Conservation (phyloP, 345 rosid genomes). For the Eucalyptus pauciflora region DNA sequence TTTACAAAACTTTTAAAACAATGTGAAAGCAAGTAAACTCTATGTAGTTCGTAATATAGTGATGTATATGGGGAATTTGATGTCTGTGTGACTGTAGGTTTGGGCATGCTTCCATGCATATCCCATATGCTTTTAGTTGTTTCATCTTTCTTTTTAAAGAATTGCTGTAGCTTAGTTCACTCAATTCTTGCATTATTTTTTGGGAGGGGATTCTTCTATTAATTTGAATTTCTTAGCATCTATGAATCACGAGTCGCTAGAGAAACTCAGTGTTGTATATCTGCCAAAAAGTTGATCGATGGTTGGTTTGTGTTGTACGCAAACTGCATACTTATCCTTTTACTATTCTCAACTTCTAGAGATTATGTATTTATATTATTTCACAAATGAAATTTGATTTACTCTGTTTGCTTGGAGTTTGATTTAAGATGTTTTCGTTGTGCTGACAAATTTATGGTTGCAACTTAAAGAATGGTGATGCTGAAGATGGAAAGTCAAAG, state of each 20-base stretch:
- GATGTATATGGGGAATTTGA: background rate
- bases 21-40: background rate
- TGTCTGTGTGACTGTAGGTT: background rate
- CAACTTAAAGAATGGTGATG: conserved; percentile 68
- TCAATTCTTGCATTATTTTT: background rate
- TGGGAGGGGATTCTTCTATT: background rate
- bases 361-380: background rate
- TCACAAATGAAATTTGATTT: background rate
- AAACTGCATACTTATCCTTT: background rate
- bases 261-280: background rate
- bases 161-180: background rate
- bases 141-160: background rate
- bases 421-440: background rate
- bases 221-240: background rate
- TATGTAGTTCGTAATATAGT: background rate
- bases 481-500: conserved; percentile 86
- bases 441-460: background rate
- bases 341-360: background rate
- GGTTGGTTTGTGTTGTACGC: background rate
- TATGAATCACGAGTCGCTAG: background rate
- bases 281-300: background rate
- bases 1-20: background rate
- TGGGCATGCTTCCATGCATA: background rate
- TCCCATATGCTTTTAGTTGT: background rate
- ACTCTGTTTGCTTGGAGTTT: background rate